Evolutionary conservation across 768 basidiomycete species (phyloP).

Genomic region (Tylopilus cervinicoccineus): DNA sequence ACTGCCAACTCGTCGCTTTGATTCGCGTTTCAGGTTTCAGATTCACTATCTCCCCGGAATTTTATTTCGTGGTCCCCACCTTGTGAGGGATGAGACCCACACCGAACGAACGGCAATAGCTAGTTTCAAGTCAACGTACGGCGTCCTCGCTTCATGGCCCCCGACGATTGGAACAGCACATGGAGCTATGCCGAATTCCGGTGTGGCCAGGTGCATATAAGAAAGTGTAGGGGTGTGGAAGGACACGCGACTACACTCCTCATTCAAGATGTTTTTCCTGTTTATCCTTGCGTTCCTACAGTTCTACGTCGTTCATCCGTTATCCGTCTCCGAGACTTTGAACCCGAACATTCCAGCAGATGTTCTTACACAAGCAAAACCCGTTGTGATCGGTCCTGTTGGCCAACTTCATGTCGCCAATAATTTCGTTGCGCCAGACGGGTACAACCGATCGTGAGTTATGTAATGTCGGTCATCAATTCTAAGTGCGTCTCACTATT

Average conservation of each 20-base stretch:
- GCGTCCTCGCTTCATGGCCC: no score
- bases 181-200: neutral
- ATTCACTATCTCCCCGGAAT: no score
- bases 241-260: neutral
- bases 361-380: no score
- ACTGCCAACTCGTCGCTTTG: no score
- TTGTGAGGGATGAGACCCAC: no score
- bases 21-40: no score
- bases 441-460: constrained; percentile 5
- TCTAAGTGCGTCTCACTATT: neutral
- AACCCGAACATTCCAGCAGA: neutral
- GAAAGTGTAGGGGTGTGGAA: neutral
- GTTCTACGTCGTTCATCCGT: neutral
- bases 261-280: neutral
- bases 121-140: no score
- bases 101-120: no score
- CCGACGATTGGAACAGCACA: neutral
- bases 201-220: neutral
- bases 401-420: neutral
- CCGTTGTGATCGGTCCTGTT: neutral
- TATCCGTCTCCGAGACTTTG: neutral
- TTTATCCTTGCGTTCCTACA: neutral
- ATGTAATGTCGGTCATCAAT: neutral
- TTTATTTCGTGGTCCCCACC: no score
- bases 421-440: neutral